Percentiles rank a stretch among this genome's conserved stretches.
These are phyloP conservation scores for Raphanus hybrid DNA, from an alignment of 441 rosid species.

Conservation along the genomic window DNA sequence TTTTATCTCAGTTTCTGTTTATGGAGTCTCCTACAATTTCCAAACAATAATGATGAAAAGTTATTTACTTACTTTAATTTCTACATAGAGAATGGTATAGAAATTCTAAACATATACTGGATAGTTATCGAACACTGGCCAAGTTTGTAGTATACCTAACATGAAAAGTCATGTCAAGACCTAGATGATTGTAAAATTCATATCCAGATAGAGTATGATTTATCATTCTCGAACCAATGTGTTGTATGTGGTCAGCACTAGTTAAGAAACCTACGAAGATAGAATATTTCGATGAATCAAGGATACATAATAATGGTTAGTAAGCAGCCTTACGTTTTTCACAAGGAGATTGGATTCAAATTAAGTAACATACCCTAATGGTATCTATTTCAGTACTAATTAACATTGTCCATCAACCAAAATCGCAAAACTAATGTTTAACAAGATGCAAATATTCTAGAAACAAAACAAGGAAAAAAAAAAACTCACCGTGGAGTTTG, in stretches of 20 bases:
- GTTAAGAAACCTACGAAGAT: background rate
- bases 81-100: background rate
- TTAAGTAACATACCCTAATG: background rate
- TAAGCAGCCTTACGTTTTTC: conserved; percentile 13
- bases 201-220: conserved; percentile 2
- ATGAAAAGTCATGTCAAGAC: background rate
- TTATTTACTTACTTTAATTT: background rate
- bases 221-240: conserved; percentile 15
- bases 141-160: conserved; percentile 19
- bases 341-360: conserved; percentile 4
- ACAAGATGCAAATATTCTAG: conserved; percentile 13
- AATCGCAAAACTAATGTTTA: background rate
- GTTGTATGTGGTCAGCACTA: conserved; percentile 7
- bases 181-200: background rate
- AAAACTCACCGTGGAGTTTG: conserved; percentile 73
- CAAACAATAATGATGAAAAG: background rate
- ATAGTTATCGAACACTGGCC: background rate
- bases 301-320: background rate
- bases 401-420: conserved; percentile 19
- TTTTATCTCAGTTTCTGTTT: conserved; percentile 6
- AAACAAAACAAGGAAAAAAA: conserved; percentile 3
- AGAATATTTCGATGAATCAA: background rate
- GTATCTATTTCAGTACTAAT: background rate
- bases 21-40: conserved; percentile 9
- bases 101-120: background rate